phyloP scores from a whole-genome alignment of 2,329 filamentous ascomycete species.

The Alternaria tenuissima region DNA sequence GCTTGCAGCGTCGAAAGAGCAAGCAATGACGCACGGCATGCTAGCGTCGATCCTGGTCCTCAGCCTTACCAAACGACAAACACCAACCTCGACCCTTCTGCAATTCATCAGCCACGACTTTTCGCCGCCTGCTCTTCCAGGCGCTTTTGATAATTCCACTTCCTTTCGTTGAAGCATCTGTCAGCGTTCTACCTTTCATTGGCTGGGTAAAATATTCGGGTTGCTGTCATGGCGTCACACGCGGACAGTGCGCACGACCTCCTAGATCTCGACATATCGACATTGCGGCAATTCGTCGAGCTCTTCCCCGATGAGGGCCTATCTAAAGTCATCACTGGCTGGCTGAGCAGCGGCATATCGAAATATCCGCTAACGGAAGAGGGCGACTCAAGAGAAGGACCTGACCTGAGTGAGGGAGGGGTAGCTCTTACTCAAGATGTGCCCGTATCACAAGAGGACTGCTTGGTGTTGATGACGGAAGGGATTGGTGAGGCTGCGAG shows the following conservation, averaged over 20 bases:
- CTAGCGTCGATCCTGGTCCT: slow-evolving; percentile 30
- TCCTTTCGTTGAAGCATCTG: slow-evolving; percentile 2
- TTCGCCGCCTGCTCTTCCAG: neutral
- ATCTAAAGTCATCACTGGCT: slow-evolving; percentile 81
- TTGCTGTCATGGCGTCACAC: slow-evolving; percentile 44
- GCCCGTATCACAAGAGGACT: slow-evolving; percentile 76
- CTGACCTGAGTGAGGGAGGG: slow-evolving; percentile 57
- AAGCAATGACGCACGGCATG: slow-evolving; percentile 35
- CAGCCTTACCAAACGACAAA: slow-evolving; percentile 41
- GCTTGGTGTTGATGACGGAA: slow-evolving; percentile 78
- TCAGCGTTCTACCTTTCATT: slow-evolving; percentile 10
- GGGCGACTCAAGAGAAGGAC: slow-evolving; percentile 43
- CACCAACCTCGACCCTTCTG: slow-evolving; percentile 28
- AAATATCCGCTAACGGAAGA: slow-evolving; percentile 71
- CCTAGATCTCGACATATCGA: slow-evolving; percentile 75
- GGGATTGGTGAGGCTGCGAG: slow-evolving; percentile 60
- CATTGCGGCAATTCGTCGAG: slow-evolving; percentile 81
- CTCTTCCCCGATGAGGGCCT: slow-evolving; percentile 88
- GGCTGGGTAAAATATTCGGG: slow-evolving; percentile 8
- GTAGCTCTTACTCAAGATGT: slow-evolving; percentile 56
- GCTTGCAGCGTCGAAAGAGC: slow-evolving; percentile 14
- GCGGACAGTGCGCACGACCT: slow-evolving; percentile 49
- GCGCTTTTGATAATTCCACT: neutral
- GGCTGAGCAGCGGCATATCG: slow-evolving; percentile 81
- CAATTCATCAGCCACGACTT: neutral